Percentiles rank a stretch among this genome's conserved stretches.
These are phyloP conservation scores for Agroathelia rolfsii DNA, from an alignment of 1,284 basidiomycete genomes.

Conservation along the genomic window DNA sequence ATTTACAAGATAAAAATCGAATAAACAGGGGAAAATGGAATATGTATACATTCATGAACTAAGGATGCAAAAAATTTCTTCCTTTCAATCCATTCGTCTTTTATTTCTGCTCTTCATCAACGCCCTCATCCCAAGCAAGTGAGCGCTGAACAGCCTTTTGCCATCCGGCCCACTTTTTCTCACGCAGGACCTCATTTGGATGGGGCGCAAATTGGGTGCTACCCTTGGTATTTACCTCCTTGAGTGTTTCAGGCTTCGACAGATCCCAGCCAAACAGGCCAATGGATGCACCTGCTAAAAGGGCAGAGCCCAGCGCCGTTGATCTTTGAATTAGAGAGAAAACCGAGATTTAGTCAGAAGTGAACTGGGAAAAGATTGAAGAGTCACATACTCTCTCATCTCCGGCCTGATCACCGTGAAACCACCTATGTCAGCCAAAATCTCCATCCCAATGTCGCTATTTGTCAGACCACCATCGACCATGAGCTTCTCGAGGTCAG, in stretches of 20 bases:
- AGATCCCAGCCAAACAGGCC: slow-evolving; percentile 93
- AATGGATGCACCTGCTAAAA: slow-evolving; percentile 89
- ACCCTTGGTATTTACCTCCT: slow-evolving; percentile 82
- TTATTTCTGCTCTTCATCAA: slow-evolving; percentile 36
- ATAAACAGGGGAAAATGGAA: no score
- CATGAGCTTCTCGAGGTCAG: slow-evolving; percentile 72
- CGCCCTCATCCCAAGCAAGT: slow-evolving; percentile 66
- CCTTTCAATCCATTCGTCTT: no score
- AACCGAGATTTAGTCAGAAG: slow-evolving; percentile 5
- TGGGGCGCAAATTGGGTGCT: slow-evolving; percentile 63
- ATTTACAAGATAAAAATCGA: no score
- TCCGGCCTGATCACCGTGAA: slow-evolving; percentile 87
- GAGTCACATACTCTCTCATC: slow-evolving; percentile 81
- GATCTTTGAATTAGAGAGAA: slow-evolving; percentile 50
- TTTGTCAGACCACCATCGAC: slow-evolving; percentile 96
- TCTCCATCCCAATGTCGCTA: slow-evolving; percentile 81
- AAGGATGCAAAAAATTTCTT: no score
- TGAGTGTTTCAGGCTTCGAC: slow-evolving; percentile 75
- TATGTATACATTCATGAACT: no score
- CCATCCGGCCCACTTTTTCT: slow-evolving; percentile 70
- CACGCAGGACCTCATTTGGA: slow-evolving; percentile 43
- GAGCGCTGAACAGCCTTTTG: slow-evolving; percentile 77
- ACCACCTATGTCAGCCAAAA: slow-evolving; percentile 89
- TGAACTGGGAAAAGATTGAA: not conserved
- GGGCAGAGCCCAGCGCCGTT: slow-evolving; percentile 92